These are phyloP conservation scores for Zymoseptoria pseudotritici DNA, from an alignment of 2,329 filamentous ascomycete genomes.

Conservation along the genomic window DNA sequence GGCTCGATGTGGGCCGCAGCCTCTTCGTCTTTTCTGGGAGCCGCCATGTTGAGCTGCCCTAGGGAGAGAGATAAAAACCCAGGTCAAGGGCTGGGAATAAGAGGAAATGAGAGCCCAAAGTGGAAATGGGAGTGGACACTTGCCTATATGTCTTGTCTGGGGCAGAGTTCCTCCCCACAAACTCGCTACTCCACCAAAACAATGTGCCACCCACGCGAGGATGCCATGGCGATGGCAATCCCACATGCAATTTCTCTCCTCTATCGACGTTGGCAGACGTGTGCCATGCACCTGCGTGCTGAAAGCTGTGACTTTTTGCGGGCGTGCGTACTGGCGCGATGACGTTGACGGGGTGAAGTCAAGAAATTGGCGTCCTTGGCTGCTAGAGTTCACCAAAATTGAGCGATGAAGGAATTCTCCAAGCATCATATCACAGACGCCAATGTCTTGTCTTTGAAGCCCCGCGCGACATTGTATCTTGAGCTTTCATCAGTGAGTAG, in stretches of 20 bases:
- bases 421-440: not conserved
- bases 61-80: too few relatives aligned
- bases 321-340: not conserved
- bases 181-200: not conserved
- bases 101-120: not conserved
- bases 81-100: too few relatives aligned
- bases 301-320: not conserved
- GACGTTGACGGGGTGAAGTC: not conserved
- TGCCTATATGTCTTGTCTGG: not conserved
- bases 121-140: not conserved
- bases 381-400: not conserved
- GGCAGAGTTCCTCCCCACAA: not conserved
- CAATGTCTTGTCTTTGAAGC: slow-evolving; percentile 1
- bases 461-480: too few relatives aligned
- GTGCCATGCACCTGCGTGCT: slow-evolving; percentile 9
- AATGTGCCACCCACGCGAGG: slow-evolving; percentile 2
- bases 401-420: not conserved
- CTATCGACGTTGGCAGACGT: slow-evolving; percentile 10
- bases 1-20: slow-evolving; percentile 8
- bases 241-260: not conserved
- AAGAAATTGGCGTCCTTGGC: not conserved
- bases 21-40: slow-evolving; percentile 7
- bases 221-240: not conserved
- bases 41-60: slow-evolving; percentile 6
- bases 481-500: too few relatives aligned